Evolutionary conservation across 148 eudicot genomes (phyloP), one percentile per base, ranked within the genome.

Genomic region (Fagopyrum esculentum): DNA sequence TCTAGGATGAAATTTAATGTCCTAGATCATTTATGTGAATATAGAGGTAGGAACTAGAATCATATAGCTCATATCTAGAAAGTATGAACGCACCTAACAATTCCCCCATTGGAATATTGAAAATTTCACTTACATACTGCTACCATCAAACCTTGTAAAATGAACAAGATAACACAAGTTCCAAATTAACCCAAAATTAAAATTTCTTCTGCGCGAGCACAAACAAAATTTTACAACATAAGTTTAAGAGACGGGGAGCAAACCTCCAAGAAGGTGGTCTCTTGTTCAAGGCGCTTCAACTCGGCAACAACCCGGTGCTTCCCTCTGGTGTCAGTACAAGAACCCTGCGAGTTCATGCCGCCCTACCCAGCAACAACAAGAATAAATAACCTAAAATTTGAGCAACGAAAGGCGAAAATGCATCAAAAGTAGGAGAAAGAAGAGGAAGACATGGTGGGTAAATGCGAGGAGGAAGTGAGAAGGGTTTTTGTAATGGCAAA

Each of bases 221-320:
- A 49, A 49, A 13, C 15, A 49, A 6, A 49, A 49, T 49, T 49
- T 13, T 8, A 49, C 52, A 49, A 49, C 52, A 49, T 49, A 10
- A 49, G 26, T 35, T 35, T 35, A 35, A 35, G 13, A 49, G 7
- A 49, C 7, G 10, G 7, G 6, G 59, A 55, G 59, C 19, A 16
- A 30, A 89, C 97, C 87, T 93, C 91, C 9, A 89, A 78, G 74
- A 87, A 85, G 35, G 81, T 82, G 72, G 88, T 74, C 78, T 93
- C 96, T 77, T 93, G 98, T 78, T 90, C 93, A 66, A 91, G 87
- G 22, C 92, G 84, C 82, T 89, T 93, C 76, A 93, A 77, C 72
- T 91, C 93, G 45, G 98, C 98, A 29, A 83, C 72, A 83, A 91
- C 79, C 80, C 92, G 85, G 78, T 91, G 98, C 79, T 86, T 89